Percentiles rank a stretch among this genome's conserved stretches.
phyloP scores from a whole-genome alignment of 306 rosid genomes.

The Fragaria ananassa region DNA sequence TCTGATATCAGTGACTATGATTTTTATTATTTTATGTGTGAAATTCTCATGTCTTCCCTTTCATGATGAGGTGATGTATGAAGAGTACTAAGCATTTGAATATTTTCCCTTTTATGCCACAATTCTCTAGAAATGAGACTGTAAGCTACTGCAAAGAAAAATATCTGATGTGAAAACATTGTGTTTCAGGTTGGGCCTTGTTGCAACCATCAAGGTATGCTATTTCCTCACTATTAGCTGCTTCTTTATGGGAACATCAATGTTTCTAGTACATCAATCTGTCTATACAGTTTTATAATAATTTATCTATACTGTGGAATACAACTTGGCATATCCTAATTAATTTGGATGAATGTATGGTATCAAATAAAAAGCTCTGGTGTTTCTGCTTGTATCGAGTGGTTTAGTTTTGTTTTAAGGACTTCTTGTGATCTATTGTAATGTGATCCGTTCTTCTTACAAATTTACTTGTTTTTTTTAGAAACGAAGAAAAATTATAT shows the following conservation, averaged over 20 bases:
- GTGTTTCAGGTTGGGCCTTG: constrained; percentile 93
- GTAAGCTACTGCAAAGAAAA: not conserved
- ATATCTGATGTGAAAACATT: constrained; percentile 34
- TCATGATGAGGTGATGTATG: not conserved
- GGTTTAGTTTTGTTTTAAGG: not conserved
- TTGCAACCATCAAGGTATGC: constrained; percentile 88
- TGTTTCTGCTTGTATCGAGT: not conserved
- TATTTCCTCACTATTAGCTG: not conserved
- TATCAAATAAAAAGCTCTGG: not conserved
- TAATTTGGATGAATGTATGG: not conserved
- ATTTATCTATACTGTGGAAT: not conserved
- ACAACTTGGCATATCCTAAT: not conserved
- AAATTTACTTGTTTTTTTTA: not conserved
- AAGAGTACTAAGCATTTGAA: too few relatives aligned
- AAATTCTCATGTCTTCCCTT: not conserved
- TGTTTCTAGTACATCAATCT: not conserved
- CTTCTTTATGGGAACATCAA: not conserved
- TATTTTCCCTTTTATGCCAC: not conserved
- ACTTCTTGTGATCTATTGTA: not conserved
- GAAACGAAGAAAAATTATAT: not conserved
- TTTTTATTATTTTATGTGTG: not conserved
- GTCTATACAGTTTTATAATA: not conserved
- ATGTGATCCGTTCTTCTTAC: not conserved
- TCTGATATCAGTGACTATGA: not conserved
- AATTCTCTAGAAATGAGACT: constrained; percentile 2